Percentiles rank a stretch among this genome's conserved stretches.
phyloP scores from a whole-genome alignment of 164 flowering plant genomes.

The Vitis cinerea region DNA sequence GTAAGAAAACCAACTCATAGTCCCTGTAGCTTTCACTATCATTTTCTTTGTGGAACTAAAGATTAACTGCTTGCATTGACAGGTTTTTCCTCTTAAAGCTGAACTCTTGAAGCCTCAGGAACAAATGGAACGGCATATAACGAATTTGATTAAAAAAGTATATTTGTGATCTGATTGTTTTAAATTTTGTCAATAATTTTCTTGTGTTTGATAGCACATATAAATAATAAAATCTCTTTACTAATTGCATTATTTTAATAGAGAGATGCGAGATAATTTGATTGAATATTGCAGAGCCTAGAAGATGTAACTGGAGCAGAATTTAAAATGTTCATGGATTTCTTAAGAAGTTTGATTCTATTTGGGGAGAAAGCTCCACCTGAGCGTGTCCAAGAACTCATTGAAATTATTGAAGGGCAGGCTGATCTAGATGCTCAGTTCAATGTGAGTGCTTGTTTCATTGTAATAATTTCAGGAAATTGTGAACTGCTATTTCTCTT shows the following conservation, averaged over 20 bases:
- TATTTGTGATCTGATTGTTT: not conserved
- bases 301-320: conserved; percentile 97
- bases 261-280: conserved; percentile 6
- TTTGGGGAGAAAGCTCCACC: conserved; percentile 88
- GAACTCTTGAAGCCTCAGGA: conserved; percentile 90
- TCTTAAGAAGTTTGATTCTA: conserved; percentile 75
- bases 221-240: not conserved
- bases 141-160: conserved; percentile 90
- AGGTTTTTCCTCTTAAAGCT: conserved; percentile 90
- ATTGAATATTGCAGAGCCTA: conserved; percentile 60
- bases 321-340: conserved; percentile 94
- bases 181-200: not conserved
- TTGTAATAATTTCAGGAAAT: not conserved
- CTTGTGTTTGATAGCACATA: not conserved
- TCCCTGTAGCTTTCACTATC: not conserved
- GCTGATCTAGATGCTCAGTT: conserved; percentile 95
- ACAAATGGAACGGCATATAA: conserved; percentile 92
- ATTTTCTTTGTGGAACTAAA: conserved; percentile 5
- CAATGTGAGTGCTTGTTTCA: conserved; percentile 53
- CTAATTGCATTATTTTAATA: not conserved
- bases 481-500: not conserved
- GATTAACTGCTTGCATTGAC: conserved; percentile 14
- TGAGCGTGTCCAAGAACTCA: conserved; percentile 80
- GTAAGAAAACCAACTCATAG: conserved; percentile 28
- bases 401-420: conserved; percentile 86